These are phyloP conservation scores for Hypholoma sublateritium DNA, from an alignment of 768 basidiomycete genomes.

Conservation along the genomic window DNA sequence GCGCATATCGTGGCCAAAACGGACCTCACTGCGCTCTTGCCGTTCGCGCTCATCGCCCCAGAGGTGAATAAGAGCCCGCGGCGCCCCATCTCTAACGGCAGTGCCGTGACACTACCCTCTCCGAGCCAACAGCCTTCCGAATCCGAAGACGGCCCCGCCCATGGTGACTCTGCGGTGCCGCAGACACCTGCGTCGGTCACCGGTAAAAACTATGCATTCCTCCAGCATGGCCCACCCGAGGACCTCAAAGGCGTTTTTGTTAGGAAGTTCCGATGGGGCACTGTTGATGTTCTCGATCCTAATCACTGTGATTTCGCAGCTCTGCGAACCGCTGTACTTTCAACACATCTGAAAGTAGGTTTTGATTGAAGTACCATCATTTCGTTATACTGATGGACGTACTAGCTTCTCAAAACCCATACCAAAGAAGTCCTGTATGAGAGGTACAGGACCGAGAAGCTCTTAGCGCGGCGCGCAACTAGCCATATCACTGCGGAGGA, in stretches of 20 bases:
- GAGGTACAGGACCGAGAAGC: slow-evolving; percentile 88
- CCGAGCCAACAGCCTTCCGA: slow-evolving; percentile 39
- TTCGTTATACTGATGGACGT: not conserved
- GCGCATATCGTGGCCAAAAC: slow-evolving; percentile 64
- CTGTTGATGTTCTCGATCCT: slow-evolving; percentile 82
- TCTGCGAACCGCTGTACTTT: slow-evolving; percentile 79
- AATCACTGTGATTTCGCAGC: slow-evolving; percentile 87
- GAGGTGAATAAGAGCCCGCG: slow-evolving; percentile 48
- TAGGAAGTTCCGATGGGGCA: slow-evolving; percentile 86
- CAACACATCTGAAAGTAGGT: slow-evolving; percentile 81
- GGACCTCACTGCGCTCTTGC: slow-evolving; percentile 59
- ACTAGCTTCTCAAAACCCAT: slow-evolving; percentile 73
- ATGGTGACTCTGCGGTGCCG: slow-evolving; percentile 14
- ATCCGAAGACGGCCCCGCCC: slow-evolving; percentile 39
- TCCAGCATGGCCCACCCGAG: slow-evolving; percentile 54
- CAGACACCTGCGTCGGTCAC: slow-evolving; percentile 33
- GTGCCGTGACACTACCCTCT: slow-evolving; percentile 28
- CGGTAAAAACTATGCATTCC: slow-evolving; percentile 39
- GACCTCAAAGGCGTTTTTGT: slow-evolving; percentile 74
- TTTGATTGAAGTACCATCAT: slow-evolving; percentile 3
- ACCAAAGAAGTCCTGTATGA: slow-evolving; percentile 93
- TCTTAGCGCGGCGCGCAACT: slow-evolving; percentile 83
- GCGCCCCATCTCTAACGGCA: slow-evolving; percentile 35
- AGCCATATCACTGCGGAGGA: slow-evolving; percentile 75
- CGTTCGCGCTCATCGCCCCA: slow-evolving; percentile 80